Evolutionary conservation across 2,329 filamentous ascomycete species (phyloP), one percentile per base, ranked within the genome.

Genomic region (Cladophialophora chaetospira): DNA sequence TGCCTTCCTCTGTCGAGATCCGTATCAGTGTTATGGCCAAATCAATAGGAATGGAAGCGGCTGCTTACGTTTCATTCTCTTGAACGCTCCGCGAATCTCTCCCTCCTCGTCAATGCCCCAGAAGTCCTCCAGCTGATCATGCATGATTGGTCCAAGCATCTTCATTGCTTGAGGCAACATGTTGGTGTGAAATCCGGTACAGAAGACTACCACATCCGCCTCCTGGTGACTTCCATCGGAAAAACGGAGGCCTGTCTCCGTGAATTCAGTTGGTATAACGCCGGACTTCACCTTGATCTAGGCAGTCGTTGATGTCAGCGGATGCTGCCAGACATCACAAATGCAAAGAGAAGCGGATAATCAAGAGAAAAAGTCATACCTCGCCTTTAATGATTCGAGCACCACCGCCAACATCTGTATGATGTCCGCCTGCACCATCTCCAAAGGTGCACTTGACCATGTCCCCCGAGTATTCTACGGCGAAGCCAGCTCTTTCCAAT

Each of bases 131-230:
- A 78, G 67, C 15, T 69, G 63, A 29, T 73, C 69, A 2, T 72
- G 72, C 2, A 76, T 64, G 17, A 73, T 68, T 4, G 72, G 59
- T 0, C 77, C 77, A 17, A 79, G 69, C 5, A 78, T 71, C 17
- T 65, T 61, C 2, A 66, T 58, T 1, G 73, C 72, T 19, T 69
- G 67, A 2, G 70, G 66, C 1, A 73, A 67, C 65, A 77, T 72
- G 53, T 77, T 75, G 9, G 67, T 66, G 51, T 72, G 70, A 61
- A 75, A 79, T 1, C 77, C 77, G 0, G 77, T 80, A 5, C 72
- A 71, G 15, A 78, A 73, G 4, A 81, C 70, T 25, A 80, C 72
- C 47, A 78, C 65, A 54, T 80, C 77, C 2, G 77, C 77, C 3
- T 73, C 64, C 3, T 79, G 45, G 29, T 70, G 65, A 0, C 65